These are phyloP conservation scores for Diaporthe eres DNA, from an alignment of 2,329 filamentous ascomycete species.

Conservation along the genomic window DNA sequence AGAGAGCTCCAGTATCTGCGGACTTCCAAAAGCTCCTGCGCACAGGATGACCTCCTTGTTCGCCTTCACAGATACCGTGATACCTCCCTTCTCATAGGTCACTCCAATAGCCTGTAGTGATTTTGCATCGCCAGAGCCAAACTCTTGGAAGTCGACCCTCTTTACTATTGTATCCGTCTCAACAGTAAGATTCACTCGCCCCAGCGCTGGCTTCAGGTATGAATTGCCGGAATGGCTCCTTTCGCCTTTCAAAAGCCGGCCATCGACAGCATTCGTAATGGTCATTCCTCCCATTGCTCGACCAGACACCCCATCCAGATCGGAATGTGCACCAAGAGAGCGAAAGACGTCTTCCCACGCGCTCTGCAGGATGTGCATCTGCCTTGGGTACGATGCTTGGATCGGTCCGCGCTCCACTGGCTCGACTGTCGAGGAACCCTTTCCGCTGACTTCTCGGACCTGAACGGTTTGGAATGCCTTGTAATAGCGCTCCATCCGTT, in stretches of 20 bases:
- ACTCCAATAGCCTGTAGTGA: slow-evolving; percentile 4
- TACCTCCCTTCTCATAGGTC: slow-evolving; percentile 7
- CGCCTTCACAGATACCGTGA: neutral
- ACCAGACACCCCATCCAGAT: slow-evolving; percentile 1
- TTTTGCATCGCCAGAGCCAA: neutral
- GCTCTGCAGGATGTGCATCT: neutral
- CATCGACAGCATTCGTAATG: slow-evolving; percentile 11
- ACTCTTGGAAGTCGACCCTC: neutral
- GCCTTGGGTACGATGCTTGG: slow-evolving; percentile 13
- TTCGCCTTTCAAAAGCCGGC: slow-evolving; percentile 1
- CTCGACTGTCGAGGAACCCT: neutral
- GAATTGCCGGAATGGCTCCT: slow-evolving; percentile 12
- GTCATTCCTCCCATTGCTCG: slow-evolving; percentile 6
- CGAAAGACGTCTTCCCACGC: slow-evolving; percentile 18
- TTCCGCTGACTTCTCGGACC: neutral
- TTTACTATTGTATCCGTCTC: slow-evolving; percentile 1
- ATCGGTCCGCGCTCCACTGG: neutral
- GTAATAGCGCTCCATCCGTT: neutral
- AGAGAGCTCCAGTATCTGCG: slow-evolving; percentile 1
- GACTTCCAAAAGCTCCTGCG: neutral
- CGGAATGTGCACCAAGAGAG: neutral
- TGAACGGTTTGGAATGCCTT: slow-evolving; percentile 6
- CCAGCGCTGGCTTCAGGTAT: neutral
- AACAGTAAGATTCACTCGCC: slow-evolving; percentile 3
- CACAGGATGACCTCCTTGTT: neutral